Conservation (phyloP, 257 asterid species). For the Salvia splendens region DNA sequence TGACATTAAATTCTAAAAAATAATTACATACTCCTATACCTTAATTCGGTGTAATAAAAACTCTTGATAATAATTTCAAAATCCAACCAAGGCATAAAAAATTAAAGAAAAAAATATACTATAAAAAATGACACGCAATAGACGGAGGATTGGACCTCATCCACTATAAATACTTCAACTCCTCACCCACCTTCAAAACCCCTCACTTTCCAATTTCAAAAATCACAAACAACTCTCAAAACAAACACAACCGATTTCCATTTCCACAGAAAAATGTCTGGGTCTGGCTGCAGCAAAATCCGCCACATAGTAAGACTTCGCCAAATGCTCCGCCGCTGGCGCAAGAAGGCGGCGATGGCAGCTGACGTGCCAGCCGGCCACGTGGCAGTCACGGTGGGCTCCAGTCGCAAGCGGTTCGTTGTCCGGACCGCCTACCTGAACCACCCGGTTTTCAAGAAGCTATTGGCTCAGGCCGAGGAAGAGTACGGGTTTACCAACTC, state of each 20-base stretch:
- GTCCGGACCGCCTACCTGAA: slow-evolving; percentile 55
- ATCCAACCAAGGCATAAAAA: too few relatives aligned
- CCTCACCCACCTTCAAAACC: slow-evolving; percentile 5
- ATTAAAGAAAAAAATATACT: too few relatives aligned
- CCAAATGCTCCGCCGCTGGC: slow-evolving; percentile 65
- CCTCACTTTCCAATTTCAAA: slow-evolving; percentile 22
- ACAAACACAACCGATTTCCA: background rate
- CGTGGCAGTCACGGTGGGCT: slow-evolving; percentile 62
- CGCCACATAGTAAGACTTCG: slow-evolving; percentile 63
- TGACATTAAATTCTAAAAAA: too few relatives aligned
- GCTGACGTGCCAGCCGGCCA: slow-evolving; percentile 72
- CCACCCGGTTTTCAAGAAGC: slow-evolving; percentile 62
- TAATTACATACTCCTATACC: too few relatives aligned
- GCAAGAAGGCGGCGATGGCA: slow-evolving; percentile 49
- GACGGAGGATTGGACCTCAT: too few relatives aligned
- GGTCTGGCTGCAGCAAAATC: slow-evolving; percentile 64
- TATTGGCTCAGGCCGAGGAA: slow-evolving; percentile 57
- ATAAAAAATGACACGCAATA: too few relatives aligned
- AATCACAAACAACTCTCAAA: background rate
- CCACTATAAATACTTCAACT: slow-evolving; percentile 32
- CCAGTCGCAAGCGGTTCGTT: slow-evolving; percentile 44
- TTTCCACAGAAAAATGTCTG: slow-evolving; percentile 41
- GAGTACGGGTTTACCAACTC: slow-evolving; percentile 58
- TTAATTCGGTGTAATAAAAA: too few relatives aligned
- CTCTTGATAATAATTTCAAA: too few relatives aligned